A percentile compares a stretch with the other conserved stretches of the same genome.
phyloP scores from a whole-genome alignment of 2,329 filamentous ascomycete species.

The Pseudogymnoascus sp. region DNA sequence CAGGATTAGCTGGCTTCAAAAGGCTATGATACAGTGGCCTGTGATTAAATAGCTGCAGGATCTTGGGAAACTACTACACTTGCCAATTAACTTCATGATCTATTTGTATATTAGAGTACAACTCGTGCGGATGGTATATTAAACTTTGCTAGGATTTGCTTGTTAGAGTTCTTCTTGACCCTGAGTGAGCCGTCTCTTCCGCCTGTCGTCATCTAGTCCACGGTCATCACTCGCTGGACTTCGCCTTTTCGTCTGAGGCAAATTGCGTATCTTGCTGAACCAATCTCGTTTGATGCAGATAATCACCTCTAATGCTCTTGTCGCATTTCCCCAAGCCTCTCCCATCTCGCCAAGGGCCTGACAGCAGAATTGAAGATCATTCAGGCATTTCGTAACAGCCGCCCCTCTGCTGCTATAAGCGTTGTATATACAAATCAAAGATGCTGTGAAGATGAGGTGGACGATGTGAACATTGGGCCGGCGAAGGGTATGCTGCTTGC shows the following conservation, averaged over 20 bases:
- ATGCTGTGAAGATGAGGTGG: constrained; percentile 12
- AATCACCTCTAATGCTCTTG: constrained; percentile 10
- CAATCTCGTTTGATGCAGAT: constrained; percentile 13
- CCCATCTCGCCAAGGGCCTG: constrained; percentile 12
- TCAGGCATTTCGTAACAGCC: background rate
- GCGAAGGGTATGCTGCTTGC: constrained; percentile 12
- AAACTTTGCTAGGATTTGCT: background rate
- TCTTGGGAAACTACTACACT: background rate
- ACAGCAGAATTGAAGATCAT: constrained; percentile 12
- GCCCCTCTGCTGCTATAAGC: constrained; percentile 9
- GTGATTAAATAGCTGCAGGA: background rate
- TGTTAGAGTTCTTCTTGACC: background rate
- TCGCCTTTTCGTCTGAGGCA: constrained; percentile 6
- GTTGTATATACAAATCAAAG: constrained; percentile 12
- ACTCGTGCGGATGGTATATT: background rate
- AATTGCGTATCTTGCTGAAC: constrained; percentile 10
- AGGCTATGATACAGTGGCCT: background rate
- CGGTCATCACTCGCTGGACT: constrained; percentile 2
- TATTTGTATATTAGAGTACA: background rate
- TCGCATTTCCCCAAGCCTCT: constrained; percentile 9
- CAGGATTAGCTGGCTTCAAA: background rate
- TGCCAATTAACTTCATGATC: background rate
- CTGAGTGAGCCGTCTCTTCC: constrained; percentile 10
- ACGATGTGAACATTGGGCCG: constrained; percentile 11
- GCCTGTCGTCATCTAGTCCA: background rate